Evolutionary conservation across 768 basidiomycete genomes (phyloP).

Genomic region (Kwoniella pini): DNA sequence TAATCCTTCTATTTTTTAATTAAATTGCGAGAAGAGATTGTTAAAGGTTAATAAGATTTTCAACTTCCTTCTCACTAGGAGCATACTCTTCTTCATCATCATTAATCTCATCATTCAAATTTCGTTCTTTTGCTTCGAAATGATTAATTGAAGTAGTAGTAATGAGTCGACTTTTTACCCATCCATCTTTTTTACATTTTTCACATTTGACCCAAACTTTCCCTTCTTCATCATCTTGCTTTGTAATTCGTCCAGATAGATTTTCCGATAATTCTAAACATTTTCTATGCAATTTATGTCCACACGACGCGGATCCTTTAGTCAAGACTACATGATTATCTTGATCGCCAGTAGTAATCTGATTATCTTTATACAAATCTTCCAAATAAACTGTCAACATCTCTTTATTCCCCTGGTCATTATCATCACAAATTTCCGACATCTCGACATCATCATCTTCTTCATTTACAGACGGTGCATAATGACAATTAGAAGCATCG

Average conservation of each 20-base stretch:
- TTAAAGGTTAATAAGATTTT: not conserved
- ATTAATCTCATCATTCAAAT: not conserved
- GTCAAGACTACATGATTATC: not conserved
- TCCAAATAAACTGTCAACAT: conserved; percentile 32
- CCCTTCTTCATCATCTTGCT: conserved; percentile 10
- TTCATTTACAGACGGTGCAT: conserved; percentile 21
- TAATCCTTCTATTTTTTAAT: no score
- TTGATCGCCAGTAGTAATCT: no score
- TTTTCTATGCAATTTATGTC: conserved; percentile 33
- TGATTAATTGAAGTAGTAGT: not conserved
- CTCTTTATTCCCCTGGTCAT: conserved; percentile 12
- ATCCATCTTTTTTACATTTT: conserved; percentile 40
- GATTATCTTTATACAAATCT: no score
- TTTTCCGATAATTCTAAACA: conserved; percentile 31
- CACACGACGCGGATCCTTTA: conserved; percentile 9
- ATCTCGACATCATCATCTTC: conserved; percentile 8
- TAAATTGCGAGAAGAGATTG: no score
- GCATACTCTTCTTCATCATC: conserved; percentile 11
- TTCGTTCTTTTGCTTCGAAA: not conserved
- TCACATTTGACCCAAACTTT: conserved; percentile 36
- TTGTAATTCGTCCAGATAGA: conserved; percentile 17
- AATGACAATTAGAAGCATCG: conserved; percentile 33
- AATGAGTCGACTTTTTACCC: conserved; percentile 14
- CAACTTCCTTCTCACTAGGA: conserved; percentile 18
- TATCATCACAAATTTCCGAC: not conserved